Conservation (phyloP, 257 asterid species). For the Gentiana macrophylla region DNA sequence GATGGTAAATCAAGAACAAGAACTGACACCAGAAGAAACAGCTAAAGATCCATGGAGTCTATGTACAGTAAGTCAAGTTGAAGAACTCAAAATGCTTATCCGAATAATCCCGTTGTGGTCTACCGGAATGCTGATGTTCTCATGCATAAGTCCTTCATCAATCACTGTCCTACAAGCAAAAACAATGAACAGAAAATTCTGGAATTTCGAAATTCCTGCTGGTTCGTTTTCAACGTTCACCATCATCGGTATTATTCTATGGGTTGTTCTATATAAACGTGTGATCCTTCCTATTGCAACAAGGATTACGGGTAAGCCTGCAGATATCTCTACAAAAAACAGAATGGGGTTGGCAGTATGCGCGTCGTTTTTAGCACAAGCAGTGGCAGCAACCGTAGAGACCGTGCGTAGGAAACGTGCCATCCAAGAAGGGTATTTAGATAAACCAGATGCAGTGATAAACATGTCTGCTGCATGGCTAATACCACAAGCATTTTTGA, state of each 20-base stretch:
- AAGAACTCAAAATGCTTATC: slow-evolving; percentile 50
- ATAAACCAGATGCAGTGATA: slow-evolving; percentile 24
- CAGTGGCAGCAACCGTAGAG: slow-evolving; percentile 46
- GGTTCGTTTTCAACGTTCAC: slow-evolving; percentile 33
- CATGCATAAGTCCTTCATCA: slow-evolving; percentile 42
- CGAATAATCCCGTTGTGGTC: slow-evolving; percentile 68
- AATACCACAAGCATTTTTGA: slow-evolving; percentile 39
- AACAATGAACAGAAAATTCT: slow-evolving; percentile 39
- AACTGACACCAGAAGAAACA: slow-evolving; percentile 34
- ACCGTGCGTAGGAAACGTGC: slow-evolving; percentile 37
- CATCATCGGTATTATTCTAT: slow-evolving; percentile 33
- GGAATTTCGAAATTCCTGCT: slow-evolving; percentile 47
- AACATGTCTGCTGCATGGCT: slow-evolving; percentile 63
- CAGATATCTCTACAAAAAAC: slow-evolving; percentile 36
- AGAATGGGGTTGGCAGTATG: slow-evolving; percentile 52
- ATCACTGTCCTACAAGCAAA: slow-evolving; percentile 57
- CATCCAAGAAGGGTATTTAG: slow-evolving; percentile 28
- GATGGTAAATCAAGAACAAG: slow-evolving; percentile 27
- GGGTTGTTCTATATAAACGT: slow-evolving; percentile 53
- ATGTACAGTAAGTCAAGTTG: slow-evolving; percentile 57
- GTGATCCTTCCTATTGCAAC: slow-evolving; percentile 35
- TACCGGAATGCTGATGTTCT: slow-evolving; percentile 44
- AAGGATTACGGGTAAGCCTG: slow-evolving; percentile 32
- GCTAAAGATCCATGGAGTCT: slow-evolving; percentile 37
- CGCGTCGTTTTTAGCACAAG: slow-evolving; percentile 39